Percentiles rank a stretch among this genome's conserved stretches.
phyloP scores from a whole-genome alignment of 768 basidiomycete genomes.

The Leccinum incarnatum region DNA sequence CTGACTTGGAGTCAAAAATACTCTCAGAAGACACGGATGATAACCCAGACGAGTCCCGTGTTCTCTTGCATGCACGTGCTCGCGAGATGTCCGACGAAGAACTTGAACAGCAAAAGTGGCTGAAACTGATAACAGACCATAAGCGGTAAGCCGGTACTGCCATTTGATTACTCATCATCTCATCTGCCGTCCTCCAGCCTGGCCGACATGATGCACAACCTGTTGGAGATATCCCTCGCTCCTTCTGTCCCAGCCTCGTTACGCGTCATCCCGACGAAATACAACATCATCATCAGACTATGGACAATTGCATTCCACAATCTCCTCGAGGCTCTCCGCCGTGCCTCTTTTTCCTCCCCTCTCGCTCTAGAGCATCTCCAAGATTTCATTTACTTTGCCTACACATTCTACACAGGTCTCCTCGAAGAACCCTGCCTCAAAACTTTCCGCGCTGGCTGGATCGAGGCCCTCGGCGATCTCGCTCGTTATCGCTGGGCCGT shows the following conservation, averaged over 20 bases:
- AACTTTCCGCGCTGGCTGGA: slow-evolving; percentile 79
- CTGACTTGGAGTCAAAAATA: slow-evolving; percentile 73
- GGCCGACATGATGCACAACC: slow-evolving; percentile 85
- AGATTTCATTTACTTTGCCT: slow-evolving; percentile 94
- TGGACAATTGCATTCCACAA: slow-evolving; percentile 93
- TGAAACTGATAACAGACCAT: slow-evolving; percentile 70
- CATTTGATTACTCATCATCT: background rate
- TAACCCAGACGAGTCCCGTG: slow-evolving; percentile 39
- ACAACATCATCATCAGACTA: slow-evolving; percentile 91
- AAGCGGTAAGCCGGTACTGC: slow-evolving; percentile 61
- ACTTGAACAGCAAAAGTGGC: slow-evolving; percentile 73
- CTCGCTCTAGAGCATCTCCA: slow-evolving; percentile 85
- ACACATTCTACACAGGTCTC: slow-evolving; percentile 88
- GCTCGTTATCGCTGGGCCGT: slow-evolving; percentile 94
- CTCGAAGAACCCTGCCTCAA: slow-evolving; percentile 75
- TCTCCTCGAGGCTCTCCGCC: slow-evolving; percentile 85
- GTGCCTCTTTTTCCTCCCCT: slow-evolving; percentile 66
- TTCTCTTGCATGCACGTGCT: slow-evolving; percentile 34
- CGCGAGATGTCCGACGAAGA: slow-evolving; percentile 48
- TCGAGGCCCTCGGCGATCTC: slow-evolving; percentile 95
- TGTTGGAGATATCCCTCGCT: slow-evolving; percentile 81
- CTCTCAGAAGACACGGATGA: slow-evolving; percentile 60
- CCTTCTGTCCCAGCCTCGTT: slow-evolving; percentile 86
- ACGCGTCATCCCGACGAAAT: slow-evolving; percentile 86
- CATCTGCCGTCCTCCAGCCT: slow-evolving; percentile 48